phyloP scores from a whole-genome alignment of 352 stramenopile genomes.

The Elongisporangium anandrum region DNA sequence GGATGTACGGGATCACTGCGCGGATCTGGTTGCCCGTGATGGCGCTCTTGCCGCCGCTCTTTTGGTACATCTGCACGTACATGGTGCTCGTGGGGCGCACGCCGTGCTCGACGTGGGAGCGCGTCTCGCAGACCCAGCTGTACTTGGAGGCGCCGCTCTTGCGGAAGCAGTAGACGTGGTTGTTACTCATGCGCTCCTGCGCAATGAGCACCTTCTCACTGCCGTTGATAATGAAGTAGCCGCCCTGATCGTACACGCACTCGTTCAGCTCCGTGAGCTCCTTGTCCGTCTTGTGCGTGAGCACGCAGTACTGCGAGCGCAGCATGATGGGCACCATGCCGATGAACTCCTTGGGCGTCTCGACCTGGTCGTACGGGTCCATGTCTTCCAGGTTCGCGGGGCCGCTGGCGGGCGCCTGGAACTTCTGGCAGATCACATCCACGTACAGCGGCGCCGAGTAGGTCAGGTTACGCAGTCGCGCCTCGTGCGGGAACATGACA shows the following conservation, averaged over 20 bases:
- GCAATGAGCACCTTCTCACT: slow-evolving; percentile 99
- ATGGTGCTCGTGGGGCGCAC: slow-evolving; percentile 95
- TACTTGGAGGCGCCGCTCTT: slow-evolving; percentile 98
- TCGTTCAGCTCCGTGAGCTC: slow-evolving; percentile 94
- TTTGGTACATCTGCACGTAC: slow-evolving; percentile 99
- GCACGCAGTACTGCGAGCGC: slow-evolving; percentile 94
- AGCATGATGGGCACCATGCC: slow-evolving; percentile 99
- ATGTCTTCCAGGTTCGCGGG: slow-evolving; percentile 81
- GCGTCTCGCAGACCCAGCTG: slow-evolving; percentile 95
- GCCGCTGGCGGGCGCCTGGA: slow-evolving; percentile 51
- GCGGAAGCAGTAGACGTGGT: slow-evolving; percentile 99
- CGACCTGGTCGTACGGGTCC: slow-evolving; percentile 83
- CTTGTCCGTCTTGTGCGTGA: slow-evolving; percentile 92
- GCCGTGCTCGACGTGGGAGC: slow-evolving; percentile 95
- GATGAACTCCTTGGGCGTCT: slow-evolving; percentile 94
- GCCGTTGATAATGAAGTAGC: slow-evolving; percentile 99
- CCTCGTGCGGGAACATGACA: slow-evolving; percentile 99
- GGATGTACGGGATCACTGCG: slow-evolving; percentile 97
- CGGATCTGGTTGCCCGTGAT: slow-evolving; percentile 99
- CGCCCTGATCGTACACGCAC: slow-evolving; percentile 99
- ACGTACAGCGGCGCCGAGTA: slow-evolving; percentile 99
- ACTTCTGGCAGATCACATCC: slow-evolving; percentile 96
- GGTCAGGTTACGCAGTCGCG: slow-evolving; percentile 97
- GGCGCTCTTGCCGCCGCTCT: slow-evolving; percentile 89
- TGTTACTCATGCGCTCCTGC: slow-evolving; percentile 99